phyloP scores from a whole-genome alignment of 73 alveolate species.

The Paramecium sexaurelia region DNA sequence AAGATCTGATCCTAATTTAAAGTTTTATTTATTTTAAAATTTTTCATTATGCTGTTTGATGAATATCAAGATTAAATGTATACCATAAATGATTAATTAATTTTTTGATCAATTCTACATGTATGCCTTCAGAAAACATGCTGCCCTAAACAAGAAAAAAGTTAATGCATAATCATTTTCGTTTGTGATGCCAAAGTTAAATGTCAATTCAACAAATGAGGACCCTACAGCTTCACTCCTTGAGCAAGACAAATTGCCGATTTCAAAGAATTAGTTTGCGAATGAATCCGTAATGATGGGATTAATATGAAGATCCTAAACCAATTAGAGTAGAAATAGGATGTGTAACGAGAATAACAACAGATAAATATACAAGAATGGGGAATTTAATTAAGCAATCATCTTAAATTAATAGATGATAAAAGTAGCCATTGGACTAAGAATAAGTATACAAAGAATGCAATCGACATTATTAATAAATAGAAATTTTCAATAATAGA shows the following conservation, averaged over 20 bases:
- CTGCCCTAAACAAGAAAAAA: background rate
- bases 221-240: slow-evolving; percentile 14
- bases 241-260: slow-evolving; percentile 15
- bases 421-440: background rate
- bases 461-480: background rate
- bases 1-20: no score
- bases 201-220: background rate
- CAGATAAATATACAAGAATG: background rate
- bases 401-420: slow-evolving; percentile 3
- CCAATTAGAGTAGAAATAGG: background rate
- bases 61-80: background rate
- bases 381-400: slow-evolving; percentile 31
- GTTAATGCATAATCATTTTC: background rate
- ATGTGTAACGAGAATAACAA: background rate
- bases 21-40: no score
- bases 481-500: background rate
- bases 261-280: background rate
- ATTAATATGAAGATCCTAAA: background rate
- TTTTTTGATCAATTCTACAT: background rate
- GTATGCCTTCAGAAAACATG: background rate
- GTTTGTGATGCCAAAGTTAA: slow-evolving; percentile 24
- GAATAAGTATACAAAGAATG: background rate
- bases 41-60: no score
- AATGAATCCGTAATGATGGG: slow-evolving; percentile 48
- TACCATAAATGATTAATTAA: background rate